A percentile compares a stretch with the other conserved stretches of the same genome.
phyloP scores from a whole-genome alignment of 2,329 filamentous ascomycete genomes.

The Lasiodiplodia gonubiensis region DNA sequence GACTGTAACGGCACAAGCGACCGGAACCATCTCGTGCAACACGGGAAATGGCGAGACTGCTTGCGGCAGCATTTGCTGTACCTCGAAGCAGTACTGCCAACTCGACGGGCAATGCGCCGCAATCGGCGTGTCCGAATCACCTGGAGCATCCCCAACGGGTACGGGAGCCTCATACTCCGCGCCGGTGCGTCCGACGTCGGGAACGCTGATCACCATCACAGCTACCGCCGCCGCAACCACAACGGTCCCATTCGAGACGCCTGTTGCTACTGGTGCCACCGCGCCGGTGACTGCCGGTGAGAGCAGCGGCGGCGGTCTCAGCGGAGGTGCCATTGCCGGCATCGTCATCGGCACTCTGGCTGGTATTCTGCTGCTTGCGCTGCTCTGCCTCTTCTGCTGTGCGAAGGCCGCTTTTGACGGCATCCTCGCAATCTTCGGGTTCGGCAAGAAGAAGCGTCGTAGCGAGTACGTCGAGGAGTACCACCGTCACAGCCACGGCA shows the following conservation, averaged over 20 bases:
- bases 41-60: constrained; percentile 62
- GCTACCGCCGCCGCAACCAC: constrained; percentile 53
- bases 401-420: constrained; percentile 61
- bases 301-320: constrained; percentile 55
- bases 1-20: constrained; percentile 35
- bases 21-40: constrained; percentile 34
- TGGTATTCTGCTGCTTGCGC: constrained; percentile 69
- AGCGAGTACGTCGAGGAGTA: constrained; percentile 69
- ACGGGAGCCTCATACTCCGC: constrained; percentile 50
- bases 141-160: constrained; percentile 41
- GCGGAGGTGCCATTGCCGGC: constrained; percentile 76
- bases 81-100: constrained; percentile 70
- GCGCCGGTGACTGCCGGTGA: constrained; percentile 40
- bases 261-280: constrained; percentile 60
- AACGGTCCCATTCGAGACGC: constrained; percentile 57
- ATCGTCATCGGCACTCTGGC: constrained; percentile 77
- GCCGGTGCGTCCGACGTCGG: constrained; percentile 57
- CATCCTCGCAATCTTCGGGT: constrained; percentile 65
- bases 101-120: constrained; percentile 62
- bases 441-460: constrained; percentile 58
- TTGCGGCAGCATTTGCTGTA: constrained; percentile 75
- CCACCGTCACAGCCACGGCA: constrained; percentile 60
- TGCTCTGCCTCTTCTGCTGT: constrained; percentile 77
- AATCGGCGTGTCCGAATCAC: constrained; percentile 58
- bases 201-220: constrained; percentile 59